These are phyloP conservation scores for Durio zibethinus DNA, from an alignment of 345 rosid genomes.

Conservation along the genomic window DNA sequence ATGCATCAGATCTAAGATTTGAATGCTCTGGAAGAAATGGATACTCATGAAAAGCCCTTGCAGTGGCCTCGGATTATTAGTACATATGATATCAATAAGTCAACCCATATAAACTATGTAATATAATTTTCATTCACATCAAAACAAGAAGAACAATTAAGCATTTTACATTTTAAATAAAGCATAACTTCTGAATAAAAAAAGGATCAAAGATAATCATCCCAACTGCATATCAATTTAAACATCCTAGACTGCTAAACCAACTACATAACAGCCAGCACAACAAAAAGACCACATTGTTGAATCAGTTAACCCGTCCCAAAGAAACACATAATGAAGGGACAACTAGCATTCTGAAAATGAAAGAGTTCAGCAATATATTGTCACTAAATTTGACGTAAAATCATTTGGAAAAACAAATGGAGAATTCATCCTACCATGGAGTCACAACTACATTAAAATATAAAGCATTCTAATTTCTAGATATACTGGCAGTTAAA, in stretches of 20 bases:
- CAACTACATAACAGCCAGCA: not conserved
- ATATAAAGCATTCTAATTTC: constrained; percentile 6
- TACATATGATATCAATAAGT: not conserved
- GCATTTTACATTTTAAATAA: constrained; percentile 9
- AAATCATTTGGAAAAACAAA: not conserved
- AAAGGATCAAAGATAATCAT: not conserved
- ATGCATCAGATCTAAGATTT: constrained; percentile 41
- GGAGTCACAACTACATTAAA: not conserved
- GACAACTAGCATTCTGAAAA: not conserved
- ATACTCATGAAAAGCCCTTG: constrained; percentile 57
- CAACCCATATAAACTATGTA: constrained; percentile 2
- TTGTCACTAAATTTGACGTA: not conserved
- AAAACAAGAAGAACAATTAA: not conserved
- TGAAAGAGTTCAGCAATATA: not conserved
- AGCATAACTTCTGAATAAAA: not conserved
- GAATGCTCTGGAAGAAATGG: constrained; percentile 65
- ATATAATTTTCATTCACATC: not conserved
- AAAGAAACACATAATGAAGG: not conserved
- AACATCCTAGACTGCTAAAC: not conserved
- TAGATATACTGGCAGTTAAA: constrained; percentile 4
- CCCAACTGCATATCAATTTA: not conserved
- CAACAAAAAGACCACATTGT: not conserved
- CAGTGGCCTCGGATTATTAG: constrained; percentile 39
- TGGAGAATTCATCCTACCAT: not conserved
- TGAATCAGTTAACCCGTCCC: not conserved